Conservation (phyloP, 176 grass and related monocot species). For the Urochloa ruziziensis region DNA sequence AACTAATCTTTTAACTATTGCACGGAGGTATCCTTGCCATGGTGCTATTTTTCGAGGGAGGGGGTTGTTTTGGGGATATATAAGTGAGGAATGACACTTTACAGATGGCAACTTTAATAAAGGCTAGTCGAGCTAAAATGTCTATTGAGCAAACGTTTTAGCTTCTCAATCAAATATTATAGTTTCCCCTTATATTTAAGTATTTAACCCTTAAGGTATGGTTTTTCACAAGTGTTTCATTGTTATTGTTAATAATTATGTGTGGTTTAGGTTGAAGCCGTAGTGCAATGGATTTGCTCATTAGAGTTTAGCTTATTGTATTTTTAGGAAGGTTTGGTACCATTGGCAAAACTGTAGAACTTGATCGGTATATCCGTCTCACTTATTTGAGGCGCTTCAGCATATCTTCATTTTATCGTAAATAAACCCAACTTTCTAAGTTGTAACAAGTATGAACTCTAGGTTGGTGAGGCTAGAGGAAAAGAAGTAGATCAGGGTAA, state of each 20-base stretch:
- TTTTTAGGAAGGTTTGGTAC: background rate
- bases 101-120: background rate
- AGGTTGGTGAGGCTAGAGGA: background rate
- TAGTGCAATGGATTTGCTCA: background rate
- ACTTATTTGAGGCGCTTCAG: background rate
- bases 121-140: background rate
- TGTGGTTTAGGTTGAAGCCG: background rate
- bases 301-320: background rate
- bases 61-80: background rate
- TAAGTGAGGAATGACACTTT: background rate
- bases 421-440: background rate
- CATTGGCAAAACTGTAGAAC: background rate
- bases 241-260: background rate
- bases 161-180: background rate
- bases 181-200: background rate
- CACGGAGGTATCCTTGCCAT: background rate
- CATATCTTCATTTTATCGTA: background rate
- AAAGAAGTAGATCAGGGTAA: background rate
- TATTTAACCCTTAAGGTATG: background rate
- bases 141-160: background rate
- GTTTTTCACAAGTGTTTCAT: background rate
- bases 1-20: background rate
- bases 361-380: background rate
- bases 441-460: background rate
- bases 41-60: background rate